These are phyloP conservation scores for Apostasia ramifera DNA, from an alignment of 106 monocot genomes.

Conservation along the genomic window DNA sequence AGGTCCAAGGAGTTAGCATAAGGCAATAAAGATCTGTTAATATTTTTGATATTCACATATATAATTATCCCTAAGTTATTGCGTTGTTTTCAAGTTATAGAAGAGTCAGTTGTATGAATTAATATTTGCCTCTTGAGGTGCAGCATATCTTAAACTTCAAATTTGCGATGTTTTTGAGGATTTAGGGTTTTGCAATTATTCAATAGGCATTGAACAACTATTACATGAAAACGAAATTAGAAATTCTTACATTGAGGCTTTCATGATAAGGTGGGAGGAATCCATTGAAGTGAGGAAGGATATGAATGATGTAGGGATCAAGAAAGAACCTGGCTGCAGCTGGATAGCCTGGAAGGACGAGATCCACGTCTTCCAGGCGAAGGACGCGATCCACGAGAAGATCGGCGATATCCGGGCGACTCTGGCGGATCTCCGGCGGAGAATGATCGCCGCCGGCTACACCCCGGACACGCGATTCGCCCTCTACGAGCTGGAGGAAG, in stretches of 20 bases:
- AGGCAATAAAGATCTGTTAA: no score
- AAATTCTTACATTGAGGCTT: not conserved
- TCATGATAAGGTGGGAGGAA: constrained; percentile 61
- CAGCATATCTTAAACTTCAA: no score
- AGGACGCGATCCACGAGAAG: constrained; percentile 55
- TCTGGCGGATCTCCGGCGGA: constrained; percentile 36
- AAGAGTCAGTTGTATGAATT: no score
- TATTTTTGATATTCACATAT: no score
- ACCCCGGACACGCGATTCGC: constrained; percentile 62
- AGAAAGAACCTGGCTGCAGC: constrained; percentile 85
- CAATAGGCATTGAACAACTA: not conserved
- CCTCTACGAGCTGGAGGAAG: constrained; percentile 80
- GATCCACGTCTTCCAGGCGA: constrained; percentile 85
- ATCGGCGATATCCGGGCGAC: constrained; percentile 55
- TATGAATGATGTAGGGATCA: constrained; percentile 75
- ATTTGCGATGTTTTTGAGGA: no score
- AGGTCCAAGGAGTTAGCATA: no score
- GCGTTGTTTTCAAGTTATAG: no score
- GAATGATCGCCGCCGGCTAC: constrained; percentile 80
- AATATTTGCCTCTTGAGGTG: no score
- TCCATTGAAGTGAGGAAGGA: constrained; percentile 68
- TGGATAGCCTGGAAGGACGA: constrained; percentile 86
- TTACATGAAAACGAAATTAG: no score
- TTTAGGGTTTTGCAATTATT: no score
- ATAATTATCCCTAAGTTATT: no score